phyloP scores from a whole-genome alignment of 768 basidiomycete species.

The Lactarius pseudohatsudake region DNA sequence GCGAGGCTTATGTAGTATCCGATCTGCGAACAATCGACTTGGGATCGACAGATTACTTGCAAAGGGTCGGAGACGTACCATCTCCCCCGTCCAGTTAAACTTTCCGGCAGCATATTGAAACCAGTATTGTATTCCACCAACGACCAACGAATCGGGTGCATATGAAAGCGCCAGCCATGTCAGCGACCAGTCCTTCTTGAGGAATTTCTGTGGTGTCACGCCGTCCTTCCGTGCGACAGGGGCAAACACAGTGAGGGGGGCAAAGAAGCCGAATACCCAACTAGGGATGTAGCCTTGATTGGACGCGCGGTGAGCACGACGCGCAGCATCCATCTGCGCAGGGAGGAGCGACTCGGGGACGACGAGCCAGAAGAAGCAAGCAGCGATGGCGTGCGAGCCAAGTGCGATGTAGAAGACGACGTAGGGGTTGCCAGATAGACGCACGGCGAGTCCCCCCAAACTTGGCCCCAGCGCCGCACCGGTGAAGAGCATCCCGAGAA shows the following conservation, averaged over 20 bases:
- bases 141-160: constrained; percentile 37
- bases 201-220: constrained; percentile 42
- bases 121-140: constrained; percentile 29
- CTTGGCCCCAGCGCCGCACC: constrained; percentile 82
- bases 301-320: constrained; percentile 27
- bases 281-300: constrained; percentile 38
- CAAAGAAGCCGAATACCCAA: constrained; percentile 60
- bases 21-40: not conserved
- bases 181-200: constrained; percentile 63
- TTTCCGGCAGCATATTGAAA: constrained; percentile 22
- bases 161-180: constrained; percentile 54
- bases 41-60: not conserved
- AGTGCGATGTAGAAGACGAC: constrained; percentile 72
- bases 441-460: constrained; percentile 65
- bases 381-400: constrained; percentile 49
- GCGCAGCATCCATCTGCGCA: constrained; percentile 36
- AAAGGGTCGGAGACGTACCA: not conserved
- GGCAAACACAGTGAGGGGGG: constrained; percentile 65
- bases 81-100: constrained; percentile 21
- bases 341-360: constrained; percentile 77
- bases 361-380: constrained; percentile 52
- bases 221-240: constrained; percentile 40
- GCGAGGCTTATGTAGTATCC: constrained; percentile 22
- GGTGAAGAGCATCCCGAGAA: constrained; percentile 63
- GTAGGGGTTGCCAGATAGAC: constrained; percentile 50